Base-by-base conservation (phyloP, 345 rosid species). In the Cardamine occulta region DNA sequence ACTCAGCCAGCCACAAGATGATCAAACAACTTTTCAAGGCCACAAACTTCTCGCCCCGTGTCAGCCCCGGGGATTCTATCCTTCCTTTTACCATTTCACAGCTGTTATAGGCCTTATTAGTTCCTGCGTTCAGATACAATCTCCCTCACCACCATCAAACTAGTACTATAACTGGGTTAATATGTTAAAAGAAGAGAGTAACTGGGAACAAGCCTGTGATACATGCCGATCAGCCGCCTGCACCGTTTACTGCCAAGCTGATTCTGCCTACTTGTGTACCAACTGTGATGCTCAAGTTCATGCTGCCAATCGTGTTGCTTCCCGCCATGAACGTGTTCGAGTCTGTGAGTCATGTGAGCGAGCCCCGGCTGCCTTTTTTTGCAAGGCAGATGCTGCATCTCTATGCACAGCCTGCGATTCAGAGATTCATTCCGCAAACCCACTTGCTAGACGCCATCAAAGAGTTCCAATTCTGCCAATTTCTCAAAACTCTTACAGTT, bases 371-470 rank as follows among this genome's bases (percentile, higher is more conserved):
- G 89, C 93, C 29, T 88, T 89, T 68, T 55, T 87, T 4, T 91
- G 98, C 85, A 90, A 90, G 85, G 96, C 98, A 2, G 96, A 94
- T 18, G 92, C 97, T 1, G 98, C 97, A 2, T 90, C 96, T 23
- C 87, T 94, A n/a, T 94, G 98, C 63, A 42, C 79, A 3, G 72
- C 89, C 55, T 94, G 98, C 29, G 97, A 94, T 61, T 83, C 91
- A 6, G 89, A 86, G 19, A 87, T 94, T 78, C 98, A 94, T 69
- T 88, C 96, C 0, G 97, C 96, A 37, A 94, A 94, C 75, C 96
- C 96, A 1, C 91, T 94, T 1, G 97, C 97, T 7, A 86, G 96
- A 76, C 97, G 98, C 74, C 98, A 94, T 82, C 91, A 85, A 39
- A 87, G 99, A 1, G 86, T 94, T 18, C 90, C 97, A 0, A 84